Conservation (phyloP, 108 stramenopile genomes). For the Discostella stelligeroides region DNA sequence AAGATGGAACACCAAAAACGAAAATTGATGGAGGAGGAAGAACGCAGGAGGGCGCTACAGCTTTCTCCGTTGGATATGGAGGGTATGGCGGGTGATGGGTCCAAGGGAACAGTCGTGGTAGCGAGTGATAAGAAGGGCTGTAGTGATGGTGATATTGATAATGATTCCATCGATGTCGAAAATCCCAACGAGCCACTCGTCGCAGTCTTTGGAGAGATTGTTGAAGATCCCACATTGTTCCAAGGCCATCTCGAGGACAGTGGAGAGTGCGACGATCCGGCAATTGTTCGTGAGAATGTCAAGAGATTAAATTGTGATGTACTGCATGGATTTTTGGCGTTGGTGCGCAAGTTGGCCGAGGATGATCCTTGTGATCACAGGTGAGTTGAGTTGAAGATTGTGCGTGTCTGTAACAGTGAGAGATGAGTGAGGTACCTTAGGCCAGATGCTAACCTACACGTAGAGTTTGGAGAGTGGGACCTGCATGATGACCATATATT, state of each 20-base stretch:
- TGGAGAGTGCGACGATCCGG: conserved; percentile 75
- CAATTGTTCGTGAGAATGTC: conserved; percentile 70
- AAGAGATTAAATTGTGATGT: conserved; percentile 74
- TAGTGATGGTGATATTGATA: conserved; percentile 39
- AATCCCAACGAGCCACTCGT: conserved; percentile 59
- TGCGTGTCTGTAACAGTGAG: no score
- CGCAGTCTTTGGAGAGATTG: conserved; percentile 86
- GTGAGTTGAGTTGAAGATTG: conserved; percentile 42
- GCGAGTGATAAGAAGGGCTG: conserved; percentile 27
- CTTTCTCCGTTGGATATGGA: not conserved
- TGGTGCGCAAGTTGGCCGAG: conserved; percentile 70
- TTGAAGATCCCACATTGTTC: conserved; percentile 80
- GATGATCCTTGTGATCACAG: conserved; percentile 81
- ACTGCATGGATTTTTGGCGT: conserved; percentile 63
- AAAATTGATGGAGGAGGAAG: conserved; percentile 45
- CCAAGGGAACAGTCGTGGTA: no score
- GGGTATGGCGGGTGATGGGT: conserved; percentile 9
- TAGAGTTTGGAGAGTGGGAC: no score
- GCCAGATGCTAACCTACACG: no score
- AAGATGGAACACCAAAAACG: conserved; percentile 26
- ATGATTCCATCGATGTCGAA: conserved; percentile 63
- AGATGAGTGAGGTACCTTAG: no score
- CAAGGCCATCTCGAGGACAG: no score
- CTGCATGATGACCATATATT: no score
- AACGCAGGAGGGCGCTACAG: conserved; percentile 40